phyloP scores from a whole-genome alignment of 2,329 filamentous ascomycete species.

The Trichoderma endophyticum region DNA sequence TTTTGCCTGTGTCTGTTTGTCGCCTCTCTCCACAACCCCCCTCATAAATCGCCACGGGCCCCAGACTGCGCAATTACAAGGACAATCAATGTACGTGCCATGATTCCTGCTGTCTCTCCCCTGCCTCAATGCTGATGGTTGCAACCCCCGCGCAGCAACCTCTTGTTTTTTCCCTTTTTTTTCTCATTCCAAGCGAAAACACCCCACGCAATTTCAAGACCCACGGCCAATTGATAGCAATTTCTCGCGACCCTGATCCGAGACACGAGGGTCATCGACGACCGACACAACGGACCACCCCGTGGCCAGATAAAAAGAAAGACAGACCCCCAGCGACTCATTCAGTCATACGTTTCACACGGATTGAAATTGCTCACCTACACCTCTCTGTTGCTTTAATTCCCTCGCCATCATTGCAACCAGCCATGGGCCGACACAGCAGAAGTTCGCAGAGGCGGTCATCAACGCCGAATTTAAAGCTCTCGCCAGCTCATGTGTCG shows the following conservation, averaged over 20 bases:
- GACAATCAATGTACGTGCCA: neutral
- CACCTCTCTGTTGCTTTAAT: neutral
- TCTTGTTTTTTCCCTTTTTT: neutral
- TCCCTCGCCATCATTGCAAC: neutral
- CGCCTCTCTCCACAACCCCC: neutral
- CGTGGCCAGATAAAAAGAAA: conserved; percentile 15
- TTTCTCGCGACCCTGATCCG: conserved; percentile 13
- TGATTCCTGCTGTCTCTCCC: conserved; percentile 3
- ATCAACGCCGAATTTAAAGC: conserved; percentile 42
- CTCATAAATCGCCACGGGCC: neutral
- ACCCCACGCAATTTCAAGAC: conserved; percentile 13
- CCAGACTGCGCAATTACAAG: neutral
- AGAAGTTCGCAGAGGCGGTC: conserved; percentile 37
- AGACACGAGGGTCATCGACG: conserved; percentile 15
- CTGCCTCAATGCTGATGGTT: conserved; percentile 15
- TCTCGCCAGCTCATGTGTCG: conserved; percentile 29
- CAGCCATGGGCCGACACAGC: conserved; percentile 19
- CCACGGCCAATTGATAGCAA: conserved; percentile 18
- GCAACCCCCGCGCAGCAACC: conserved; percentile 17
- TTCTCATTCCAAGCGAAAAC: conserved; percentile 13
- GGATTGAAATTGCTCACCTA: conserved; percentile 4
- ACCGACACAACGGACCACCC: conserved; percentile 15
- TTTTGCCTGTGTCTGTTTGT: neutral
- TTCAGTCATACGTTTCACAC: conserved; percentile 18
- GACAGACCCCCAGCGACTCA: conserved; percentile 14